Conservation (phyloP, 352 stramenopile species). For the Globisporangium spiculum region DNA sequence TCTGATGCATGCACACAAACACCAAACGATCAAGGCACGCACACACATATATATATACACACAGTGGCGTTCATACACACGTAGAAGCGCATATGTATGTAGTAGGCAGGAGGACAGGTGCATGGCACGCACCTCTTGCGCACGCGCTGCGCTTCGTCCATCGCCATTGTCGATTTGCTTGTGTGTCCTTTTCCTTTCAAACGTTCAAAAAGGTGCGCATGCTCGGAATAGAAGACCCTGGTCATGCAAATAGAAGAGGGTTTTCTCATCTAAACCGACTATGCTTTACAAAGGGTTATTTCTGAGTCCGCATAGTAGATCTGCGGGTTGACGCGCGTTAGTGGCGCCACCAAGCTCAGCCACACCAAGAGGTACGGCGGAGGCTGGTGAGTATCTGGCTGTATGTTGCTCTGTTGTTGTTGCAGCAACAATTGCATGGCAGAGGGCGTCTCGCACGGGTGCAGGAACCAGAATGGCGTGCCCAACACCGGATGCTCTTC, state of each 20-base stretch:
- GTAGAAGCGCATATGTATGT: neutral
- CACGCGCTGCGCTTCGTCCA: constrained; percentile 8
- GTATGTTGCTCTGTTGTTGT: neutral
- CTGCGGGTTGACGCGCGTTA: constrained; percentile 41
- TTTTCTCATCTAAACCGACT: neutral
- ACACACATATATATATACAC: neutral
- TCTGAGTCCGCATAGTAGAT: constrained; percentile 1
- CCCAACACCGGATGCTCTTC: constrained; percentile 70
- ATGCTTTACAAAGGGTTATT: neutral
- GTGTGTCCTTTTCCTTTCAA: constrained; percentile 6
- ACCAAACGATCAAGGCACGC: neutral
- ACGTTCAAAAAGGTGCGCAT: constrained; percentile 1
- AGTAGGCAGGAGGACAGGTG: neutral
- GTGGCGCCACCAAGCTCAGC: constrained; percentile 71
- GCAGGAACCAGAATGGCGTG: constrained; percentile 67
- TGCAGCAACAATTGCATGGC: constrained; percentile 62
- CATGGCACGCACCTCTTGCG: constrained; percentile 13
- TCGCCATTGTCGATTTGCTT: neutral
- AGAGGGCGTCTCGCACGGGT: constrained; percentile 73
- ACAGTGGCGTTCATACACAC: neutral
- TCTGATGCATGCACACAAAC: constrained; percentile 9
- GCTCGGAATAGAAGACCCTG: neutral
- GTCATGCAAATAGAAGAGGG: neutral
- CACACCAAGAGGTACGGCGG: constrained; percentile 57
- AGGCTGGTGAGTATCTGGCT: neutral